phyloP scores from a whole-genome alignment of 495 filamentous ascomycete species.

The Rusavskia elegans region DNA sequence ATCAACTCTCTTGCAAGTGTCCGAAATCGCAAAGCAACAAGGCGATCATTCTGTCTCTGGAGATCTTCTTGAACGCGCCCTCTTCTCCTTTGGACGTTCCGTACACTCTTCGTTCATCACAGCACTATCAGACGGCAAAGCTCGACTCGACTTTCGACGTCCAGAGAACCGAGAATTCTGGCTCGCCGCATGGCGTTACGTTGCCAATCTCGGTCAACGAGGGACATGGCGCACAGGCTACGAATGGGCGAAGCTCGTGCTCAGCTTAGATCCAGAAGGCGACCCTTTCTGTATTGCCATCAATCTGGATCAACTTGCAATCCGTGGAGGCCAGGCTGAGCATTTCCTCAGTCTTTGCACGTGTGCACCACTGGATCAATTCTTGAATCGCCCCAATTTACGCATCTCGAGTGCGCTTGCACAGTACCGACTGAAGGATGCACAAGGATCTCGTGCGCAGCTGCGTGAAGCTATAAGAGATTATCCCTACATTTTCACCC shows the following conservation, averaged over 20 bases:
- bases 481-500: slow-evolving; percentile 66
- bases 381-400: slow-evolving; percentile 41
- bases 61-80: slow-evolving; percentile 77
- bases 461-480: slow-evolving; percentile 48
- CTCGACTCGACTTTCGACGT: slow-evolving; percentile 58
- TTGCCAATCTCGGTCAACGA: slow-evolving; percentile 66
- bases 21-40: slow-evolving; percentile 80
- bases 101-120: slow-evolving; percentile 62
- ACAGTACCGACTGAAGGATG: slow-evolving; percentile 49
- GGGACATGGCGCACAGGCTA: slow-evolving; percentile 87
- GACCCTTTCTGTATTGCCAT: slow-evolving; percentile 76
- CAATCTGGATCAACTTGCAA: slow-evolving; percentile 64
- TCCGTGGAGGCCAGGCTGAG: slow-evolving; percentile 61
- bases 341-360: slow-evolving; percentile 59
- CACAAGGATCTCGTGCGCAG: slow-evolving; percentile 42
- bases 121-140: slow-evolving; percentile 62
- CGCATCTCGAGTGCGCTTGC: slow-evolving; percentile 61
- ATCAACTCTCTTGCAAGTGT: slow-evolving; percentile 82
- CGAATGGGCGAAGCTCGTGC: slow-evolving; percentile 79
- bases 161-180: slow-evolving; percentile 85
- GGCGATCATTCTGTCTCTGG: slow-evolving; percentile 69
- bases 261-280: slow-evolving; percentile 51
- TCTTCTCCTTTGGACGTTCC: slow-evolving; percentile 85
- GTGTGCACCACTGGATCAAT: slow-evolving; percentile 34
- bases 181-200: slow-evolving; percentile 78